Evolutionary conservation across 2,329 filamentous ascomycete species (phyloP), one percentile per base, ranked within the genome.

Genomic region (Trichoderma arundinaceum): DNA sequence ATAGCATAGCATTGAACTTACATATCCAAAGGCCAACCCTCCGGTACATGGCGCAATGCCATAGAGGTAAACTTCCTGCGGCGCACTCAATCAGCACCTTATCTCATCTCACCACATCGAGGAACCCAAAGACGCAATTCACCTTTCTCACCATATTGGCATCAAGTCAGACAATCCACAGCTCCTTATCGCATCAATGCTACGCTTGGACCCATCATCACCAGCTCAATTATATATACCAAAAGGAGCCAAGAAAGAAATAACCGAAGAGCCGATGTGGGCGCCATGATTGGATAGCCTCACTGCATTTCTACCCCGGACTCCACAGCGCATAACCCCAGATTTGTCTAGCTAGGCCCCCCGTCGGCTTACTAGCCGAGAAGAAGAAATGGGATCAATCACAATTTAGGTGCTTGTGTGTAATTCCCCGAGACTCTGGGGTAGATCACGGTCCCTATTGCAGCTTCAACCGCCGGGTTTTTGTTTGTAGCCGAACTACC

Each of bases 1-100:
- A 4, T 28, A 28, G 22, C 22, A 56, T n/a, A 38, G 7, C 15
- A 28, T 28, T 39, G 35, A 9, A 64, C 64, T 64, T 62, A 66
- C 64, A 66, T 66, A 64, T 41, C 64, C 64, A 57, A 66, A 66
- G n/a, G 64, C 64, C 12, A 66, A 52, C 2, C 64, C 58, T 7
- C 64, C 58, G 7, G 64, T 66, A 44, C 64, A 66, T n/a, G 64
- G 64, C 41, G 58, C 64, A 35, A 66, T 64, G 41, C 64, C 64
- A 33, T 66, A 64, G 33, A 66, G 13, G 28, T 66, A 64, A 33
- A 63, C 51, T 39, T 38, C 58, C 58, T 66, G 15, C 22, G 35
- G 22, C 4, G 22, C 22, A n/a, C 12, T 33, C 5, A 17, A 1
- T 62, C 22, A 62, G 22, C 10, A 22, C 22, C 8, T 15, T 2